Conservation (phyloP, 164 flowering plant species). For the Liquidambar formosana region DNA sequence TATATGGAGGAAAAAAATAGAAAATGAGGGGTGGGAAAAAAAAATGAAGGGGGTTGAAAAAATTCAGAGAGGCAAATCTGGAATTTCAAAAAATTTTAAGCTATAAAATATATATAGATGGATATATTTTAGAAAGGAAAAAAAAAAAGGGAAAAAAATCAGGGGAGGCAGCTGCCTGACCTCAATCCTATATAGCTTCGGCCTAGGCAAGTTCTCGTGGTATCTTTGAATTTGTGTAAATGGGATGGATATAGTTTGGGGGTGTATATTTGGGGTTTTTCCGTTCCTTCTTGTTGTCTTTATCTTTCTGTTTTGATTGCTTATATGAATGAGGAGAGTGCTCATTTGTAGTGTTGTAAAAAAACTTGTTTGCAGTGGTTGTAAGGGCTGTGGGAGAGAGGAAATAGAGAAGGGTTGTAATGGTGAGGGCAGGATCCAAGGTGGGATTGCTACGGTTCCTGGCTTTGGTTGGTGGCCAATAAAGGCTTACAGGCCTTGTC, state of each 20-base stretch:
- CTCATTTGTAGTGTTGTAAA: not conserved
- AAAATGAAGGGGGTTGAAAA: too few species aligned
- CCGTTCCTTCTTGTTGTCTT: not conserved
- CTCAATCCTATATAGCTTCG: too few species aligned
- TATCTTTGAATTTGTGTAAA: not conserved
- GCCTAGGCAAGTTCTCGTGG: not conserved
- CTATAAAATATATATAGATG: too few species aligned
- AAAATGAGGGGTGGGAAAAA: too few species aligned
- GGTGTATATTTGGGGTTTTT: not conserved
- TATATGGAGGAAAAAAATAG: too few species aligned
- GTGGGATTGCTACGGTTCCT: slow-evolving; percentile 91
- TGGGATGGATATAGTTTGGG: not conserved
- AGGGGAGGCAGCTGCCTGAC: too few species aligned
- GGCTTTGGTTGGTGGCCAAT: slow-evolving; percentile 99
- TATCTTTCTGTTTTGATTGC: not conserved
- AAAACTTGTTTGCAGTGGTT: slow-evolving; percentile 48
- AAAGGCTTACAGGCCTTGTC: slow-evolving; percentile 94
- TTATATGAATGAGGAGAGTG: not conserved
- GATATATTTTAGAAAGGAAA: too few species aligned
- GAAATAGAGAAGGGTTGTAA: slow-evolving; percentile 87
- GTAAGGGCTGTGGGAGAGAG: slow-evolving; percentile 77
- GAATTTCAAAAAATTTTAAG: too few species aligned
- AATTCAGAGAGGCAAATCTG: too few species aligned
- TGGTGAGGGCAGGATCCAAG: slow-evolving; percentile 97
- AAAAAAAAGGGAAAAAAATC: too few species aligned